Evolutionary conservation across 352 stramenopile species (phyloP).

Genomic region (Phytophthora citricola): DNA sequence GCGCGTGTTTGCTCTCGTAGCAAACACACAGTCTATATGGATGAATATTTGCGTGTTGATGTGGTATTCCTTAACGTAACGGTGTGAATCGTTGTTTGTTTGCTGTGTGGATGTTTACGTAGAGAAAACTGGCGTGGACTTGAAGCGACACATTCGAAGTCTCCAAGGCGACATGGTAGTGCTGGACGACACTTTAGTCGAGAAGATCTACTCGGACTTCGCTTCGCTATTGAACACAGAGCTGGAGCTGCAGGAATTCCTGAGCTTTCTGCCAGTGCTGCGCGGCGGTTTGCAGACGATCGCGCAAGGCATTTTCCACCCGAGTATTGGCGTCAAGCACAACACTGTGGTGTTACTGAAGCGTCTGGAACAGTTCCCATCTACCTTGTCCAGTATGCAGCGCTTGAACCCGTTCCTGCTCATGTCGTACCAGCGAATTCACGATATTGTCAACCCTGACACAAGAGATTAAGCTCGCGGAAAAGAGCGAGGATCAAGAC

Average conservation of each 20-base stretch:
- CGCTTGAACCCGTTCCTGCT: conserved; percentile 82
- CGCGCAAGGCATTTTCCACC: conserved; percentile 87
- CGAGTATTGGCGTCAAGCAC: conserved; percentile 89
- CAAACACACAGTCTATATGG: conserved; percentile 13
- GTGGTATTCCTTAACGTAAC: conserved; percentile 56
- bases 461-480: conserved; percentile 31
- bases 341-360: conserved; percentile 89
- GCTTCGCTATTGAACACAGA: conserved; percentile 74
- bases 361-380: conserved; percentile 82
- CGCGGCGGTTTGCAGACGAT: conserved; percentile 82
- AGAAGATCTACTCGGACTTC: conserved; percentile 88
- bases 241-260: conserved; percentile 82
- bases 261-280: conserved; percentile 83
- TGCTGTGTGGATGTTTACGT: conserved; percentile 60
- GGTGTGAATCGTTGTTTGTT: conserved; percentile 17
- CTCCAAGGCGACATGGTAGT: conserved; percentile 80
- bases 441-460: conserved; percentile 76
- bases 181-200: conserved; percentile 79
- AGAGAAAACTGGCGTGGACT: conserved; percentile 79
- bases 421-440: conserved; percentile 88
- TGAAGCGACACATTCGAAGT: conserved; percentile 83
- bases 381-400: conserved; percentile 72
- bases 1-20: conserved; percentile 56
- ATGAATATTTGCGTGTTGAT: conserved; percentile 25
- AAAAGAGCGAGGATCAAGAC: conserved; percentile 3